A percentile compares a stretch with the other conserved stretches of the same genome.
phyloP scores from a whole-genome alignment of 768 basidiomycete species.

The Leucogyrophana mollusca region DNA sequence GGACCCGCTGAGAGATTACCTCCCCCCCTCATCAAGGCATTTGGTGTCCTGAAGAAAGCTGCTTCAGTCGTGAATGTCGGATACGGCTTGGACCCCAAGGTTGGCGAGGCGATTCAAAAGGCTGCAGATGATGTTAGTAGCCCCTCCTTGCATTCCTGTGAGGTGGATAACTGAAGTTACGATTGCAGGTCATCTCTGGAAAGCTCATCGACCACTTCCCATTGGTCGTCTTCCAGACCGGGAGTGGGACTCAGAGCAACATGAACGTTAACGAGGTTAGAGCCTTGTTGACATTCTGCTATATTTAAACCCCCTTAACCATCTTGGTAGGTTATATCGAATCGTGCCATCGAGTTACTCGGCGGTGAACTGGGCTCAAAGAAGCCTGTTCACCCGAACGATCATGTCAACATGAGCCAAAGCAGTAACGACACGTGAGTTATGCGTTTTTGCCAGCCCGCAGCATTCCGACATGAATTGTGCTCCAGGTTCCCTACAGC shows the following conservation, averaged over 20 bases:
- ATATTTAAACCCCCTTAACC: neutral
- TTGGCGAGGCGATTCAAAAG: slow-evolving; percentile 85
- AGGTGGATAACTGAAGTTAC: slow-evolving; percentile 1
- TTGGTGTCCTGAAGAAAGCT: slow-evolving; percentile 96
- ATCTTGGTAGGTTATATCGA: slow-evolving; percentile 81
- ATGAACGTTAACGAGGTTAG: slow-evolving; percentile 97
- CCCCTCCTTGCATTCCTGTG: neutral
- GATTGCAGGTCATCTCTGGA: slow-evolving; percentile 85
- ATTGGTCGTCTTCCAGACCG: slow-evolving; percentile 98
- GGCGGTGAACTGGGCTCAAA: slow-evolving; percentile 96
- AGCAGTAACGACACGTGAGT: slow-evolving; percentile 97
- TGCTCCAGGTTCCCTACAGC: slow-evolving; percentile 98
- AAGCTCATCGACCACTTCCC: slow-evolving; percentile 96
- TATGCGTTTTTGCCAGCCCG: neutral
- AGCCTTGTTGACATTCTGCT: neutral
- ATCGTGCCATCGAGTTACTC: slow-evolving; percentile 95
- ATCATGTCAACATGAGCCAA: slow-evolving; percentile 99
- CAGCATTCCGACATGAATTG: neutral
- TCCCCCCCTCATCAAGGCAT: slow-evolving; percentile 94
- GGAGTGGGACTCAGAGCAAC: slow-evolving; percentile 98
- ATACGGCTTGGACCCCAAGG: slow-evolving; percentile 87
- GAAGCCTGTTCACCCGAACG: slow-evolving; percentile 97
- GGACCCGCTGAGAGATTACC: slow-evolving; percentile 93
- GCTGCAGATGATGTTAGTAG: slow-evolving; percentile 88
- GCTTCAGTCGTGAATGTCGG: slow-evolving; percentile 85